Evolutionary conservation across 495 filamentous ascomycete genomes (phyloP), one percentile per base, ranked within the genome.

Genomic region (Aspergillus kassunensis): DNA sequence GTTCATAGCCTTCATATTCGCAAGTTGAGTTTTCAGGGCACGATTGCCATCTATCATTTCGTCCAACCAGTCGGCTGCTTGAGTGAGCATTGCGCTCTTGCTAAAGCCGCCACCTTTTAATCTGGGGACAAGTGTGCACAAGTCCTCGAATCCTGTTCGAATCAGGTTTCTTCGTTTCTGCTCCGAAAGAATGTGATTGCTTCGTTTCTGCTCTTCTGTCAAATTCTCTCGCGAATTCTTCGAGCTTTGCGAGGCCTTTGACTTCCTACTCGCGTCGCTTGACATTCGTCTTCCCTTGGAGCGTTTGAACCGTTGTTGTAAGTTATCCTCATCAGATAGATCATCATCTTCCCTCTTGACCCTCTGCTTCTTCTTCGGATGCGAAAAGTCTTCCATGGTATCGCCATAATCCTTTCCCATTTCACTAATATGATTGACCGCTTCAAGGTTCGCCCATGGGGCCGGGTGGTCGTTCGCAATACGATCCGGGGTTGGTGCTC

Each of bases 151-250:
- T 0, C 86, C 87, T 54, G 86, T 75, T 59, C 86, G 80, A 58
- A 95, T 95, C 18, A 87, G 69, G 25, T 85, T 84, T 44, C 91
- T 79, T 36, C 91, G 81, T 64, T 91, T 91, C 67, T 93, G 86
- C 66, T 97, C 91, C 30, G 90, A 95, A 44, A 81, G 76, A 58
- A 95, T 95, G 64, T 96, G 91, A 54, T 96, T 95, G 54, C 82
- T 83, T 34, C 89, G 75, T 69, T 93, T 95, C 64, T 96, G 85
- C 49, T 87, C 85, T 53, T 91, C 88, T 0, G 85, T 85, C 23
- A 96, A 76, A 57, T 92, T 92, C 64, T 90, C 86, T 19, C 90
- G 80, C 1, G 76, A 64, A 2, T 71, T 24, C 65, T 85, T 89
- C 40, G 60, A 55, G 21, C 59, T 60, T 30, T 62, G 59, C 9